Conservation (phyloP, 192 early-diverging fungal species). For the Coemansia sp. region DNA sequence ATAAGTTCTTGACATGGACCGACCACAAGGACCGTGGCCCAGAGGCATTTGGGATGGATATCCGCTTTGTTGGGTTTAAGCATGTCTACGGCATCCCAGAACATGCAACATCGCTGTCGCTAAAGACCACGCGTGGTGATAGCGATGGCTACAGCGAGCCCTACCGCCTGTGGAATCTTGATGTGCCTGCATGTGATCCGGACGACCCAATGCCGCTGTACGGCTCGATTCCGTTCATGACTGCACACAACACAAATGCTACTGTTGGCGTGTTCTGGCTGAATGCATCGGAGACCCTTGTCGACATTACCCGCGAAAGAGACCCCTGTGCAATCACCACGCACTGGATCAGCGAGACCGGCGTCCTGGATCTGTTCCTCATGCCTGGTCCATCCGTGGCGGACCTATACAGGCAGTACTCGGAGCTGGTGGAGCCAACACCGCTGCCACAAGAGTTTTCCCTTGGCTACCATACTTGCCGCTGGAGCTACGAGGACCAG, state of each 20-base stretch:
- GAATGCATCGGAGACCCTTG: constrained; percentile 96
- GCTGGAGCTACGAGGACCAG: constrained; percentile 97
- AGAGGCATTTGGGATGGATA: constrained; percentile 90
- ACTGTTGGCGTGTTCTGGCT: constrained; percentile 87
- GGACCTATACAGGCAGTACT: constrained; percentile 73
- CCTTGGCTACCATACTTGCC: constrained; percentile 92
- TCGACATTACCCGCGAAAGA: constrained; percentile 81
- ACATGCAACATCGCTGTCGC: constrained; percentile 80
- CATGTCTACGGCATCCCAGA: constrained; percentile 97
- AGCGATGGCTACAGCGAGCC: constrained; percentile 82
- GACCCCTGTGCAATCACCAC: constrained; percentile 44
- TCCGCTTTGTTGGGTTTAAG: constrained; percentile 78
- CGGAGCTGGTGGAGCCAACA: constrained; percentile 74
- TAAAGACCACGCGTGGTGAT: constrained; percentile 80
- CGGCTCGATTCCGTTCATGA: constrained; percentile 91
- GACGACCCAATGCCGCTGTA: constrained; percentile 97
- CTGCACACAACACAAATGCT: constrained; percentile 76
- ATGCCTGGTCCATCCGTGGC: constrained; percentile 71
- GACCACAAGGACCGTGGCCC: constrained; percentile 95
- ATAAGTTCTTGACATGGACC: constrained; percentile 78
- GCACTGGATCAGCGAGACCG: constrained; percentile 95
- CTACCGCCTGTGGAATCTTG: constrained; percentile 95
- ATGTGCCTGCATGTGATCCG: constrained; percentile 94
- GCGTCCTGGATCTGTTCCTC: constrained; percentile 85
- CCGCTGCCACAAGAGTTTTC: constrained; percentile 87